These are phyloP conservation scores for Lanmaoa rubissima DNA, from an alignment of 768 basidiomycete species.

Conservation along the genomic window DNA sequence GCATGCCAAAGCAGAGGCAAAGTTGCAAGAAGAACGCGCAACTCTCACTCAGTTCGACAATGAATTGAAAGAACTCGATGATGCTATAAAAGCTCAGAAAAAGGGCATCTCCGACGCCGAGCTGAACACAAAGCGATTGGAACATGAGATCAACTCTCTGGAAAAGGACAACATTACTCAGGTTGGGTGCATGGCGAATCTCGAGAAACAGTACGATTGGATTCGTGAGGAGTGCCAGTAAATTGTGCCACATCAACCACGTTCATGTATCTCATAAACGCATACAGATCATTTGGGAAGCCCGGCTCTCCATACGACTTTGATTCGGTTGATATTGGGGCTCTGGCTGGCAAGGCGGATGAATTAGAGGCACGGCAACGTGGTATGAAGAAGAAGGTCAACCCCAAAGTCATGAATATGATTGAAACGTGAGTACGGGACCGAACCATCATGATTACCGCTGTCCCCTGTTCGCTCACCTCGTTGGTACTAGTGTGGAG, in stretches of 20 bases:
- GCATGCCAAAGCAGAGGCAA: conserved; percentile 63
- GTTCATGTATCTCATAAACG: background rate
- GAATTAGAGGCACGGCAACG: conserved; percentile 79
- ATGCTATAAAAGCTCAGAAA: conserved; percentile 80
- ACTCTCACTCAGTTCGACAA: conserved; percentile 85
- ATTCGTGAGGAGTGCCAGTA: conserved; percentile 85
- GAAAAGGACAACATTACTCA: conserved; percentile 64
- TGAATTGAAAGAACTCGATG: conserved; percentile 82
- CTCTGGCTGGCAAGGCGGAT: conserved; percentile 59
- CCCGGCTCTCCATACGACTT: conserved; percentile 83
- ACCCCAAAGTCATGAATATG: conserved; percentile 94
- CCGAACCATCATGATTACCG: background rate
- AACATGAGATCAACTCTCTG: conserved; percentile 63
- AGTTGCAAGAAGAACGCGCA: conserved; percentile 82
- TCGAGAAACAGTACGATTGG: conserved; percentile 89
- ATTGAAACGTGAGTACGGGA: conserved; percentile 72
- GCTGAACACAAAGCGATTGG: conserved; percentile 58
- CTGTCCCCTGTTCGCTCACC: background rate
- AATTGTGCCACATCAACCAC: conserved; percentile 30
- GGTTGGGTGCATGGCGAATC: conserved; percentile 47
- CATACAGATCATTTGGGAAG: conserved; percentile 77
- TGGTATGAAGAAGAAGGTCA: conserved; percentile 93
- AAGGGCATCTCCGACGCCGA: conserved; percentile 65
- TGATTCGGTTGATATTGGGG: conserved; percentile 53
- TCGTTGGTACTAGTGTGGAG: conserved; percentile 63